Percentiles rank a stretch among this genome's conserved stretches.
Evolutionary conservation across 1,139 yeast species (phyloP).

Genomic region (Hemisphaericaspora xylofermentans): DNA sequence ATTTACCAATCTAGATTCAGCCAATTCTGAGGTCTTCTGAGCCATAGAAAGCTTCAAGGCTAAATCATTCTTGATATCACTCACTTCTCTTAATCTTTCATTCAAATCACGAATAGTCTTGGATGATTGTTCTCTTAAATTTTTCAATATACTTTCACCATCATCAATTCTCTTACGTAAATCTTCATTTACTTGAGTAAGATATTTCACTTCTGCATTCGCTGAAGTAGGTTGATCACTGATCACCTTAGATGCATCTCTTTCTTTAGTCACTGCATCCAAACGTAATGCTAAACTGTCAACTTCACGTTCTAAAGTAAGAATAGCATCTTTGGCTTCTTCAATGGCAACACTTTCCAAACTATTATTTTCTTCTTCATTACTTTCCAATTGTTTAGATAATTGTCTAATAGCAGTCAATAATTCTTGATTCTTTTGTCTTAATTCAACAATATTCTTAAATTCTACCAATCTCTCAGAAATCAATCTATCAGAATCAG

Average conservation of each 20-base stretch:
- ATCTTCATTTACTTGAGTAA: constrained; percentile 29
- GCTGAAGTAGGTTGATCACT: constrained; percentile 11
- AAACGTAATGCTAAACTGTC: constrained; percentile 49
- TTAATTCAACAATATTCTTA: constrained; percentile 63
- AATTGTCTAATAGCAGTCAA: constrained; percentile 65
- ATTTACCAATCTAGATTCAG: constrained; percentile 33
- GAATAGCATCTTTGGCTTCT: constrained; percentile 78
- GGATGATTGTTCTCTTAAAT: constrained; percentile 30
- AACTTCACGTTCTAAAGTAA: constrained; percentile 63
- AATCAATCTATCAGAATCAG: constrained; percentile 72
- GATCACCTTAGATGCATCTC: constrained; percentile 60
- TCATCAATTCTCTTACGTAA: constrained; percentile 29
- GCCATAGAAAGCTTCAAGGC: constrained; percentile 29
- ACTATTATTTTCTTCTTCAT: constrained; percentile 40
- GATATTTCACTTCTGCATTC: constrained; percentile 22
- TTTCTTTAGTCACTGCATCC: constrained; percentile 57
- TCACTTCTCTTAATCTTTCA: constrained; percentile 26
- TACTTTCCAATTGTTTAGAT: constrained; percentile 64
- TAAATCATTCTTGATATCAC: constrained; percentile 32
- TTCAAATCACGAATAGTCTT: constrained; percentile 25
- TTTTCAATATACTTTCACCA: constrained; percentile 29
- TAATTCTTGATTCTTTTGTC: constrained; percentile 71
- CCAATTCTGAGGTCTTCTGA: constrained; percentile 33
- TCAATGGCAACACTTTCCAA: constrained; percentile 60
- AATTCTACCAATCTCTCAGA: constrained; percentile 74